Base-by-base conservation (phyloP, 2,329 filamentous ascomycete species). In the Diaporthe citri region DNA sequence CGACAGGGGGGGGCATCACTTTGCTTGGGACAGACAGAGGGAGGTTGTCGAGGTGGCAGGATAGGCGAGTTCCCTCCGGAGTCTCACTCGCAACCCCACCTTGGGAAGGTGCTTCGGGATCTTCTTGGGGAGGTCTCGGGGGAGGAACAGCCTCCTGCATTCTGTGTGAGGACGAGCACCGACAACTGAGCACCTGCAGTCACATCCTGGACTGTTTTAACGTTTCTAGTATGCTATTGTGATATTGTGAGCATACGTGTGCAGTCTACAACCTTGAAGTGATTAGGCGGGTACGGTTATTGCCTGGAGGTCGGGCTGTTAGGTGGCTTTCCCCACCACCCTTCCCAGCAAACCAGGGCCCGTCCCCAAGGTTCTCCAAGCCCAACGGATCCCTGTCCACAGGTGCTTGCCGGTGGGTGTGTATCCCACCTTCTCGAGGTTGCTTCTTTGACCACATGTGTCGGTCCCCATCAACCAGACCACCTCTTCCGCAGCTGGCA, bases 341-440 rank as follows among this genome's bases (percentile, higher is more conserved):
- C 25, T 25, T 15, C 43, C 62, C 43, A 51, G 20, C 62, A 31
- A n/a, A 62, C 39, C 59, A 62, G 31, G 31, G 39, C 59, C 43
- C 62, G n/a, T 20, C 64, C 46, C 46, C 28, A 69, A 51, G 48
- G 22, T 55, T 41, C 64, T 22, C 48, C 64, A 69, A 55, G 64
- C 64, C 48, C 64, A 55, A 41, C 64, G 25, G 28, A 69, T 55
- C 64, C 64, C 64, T 69, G 64, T 67, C 64, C 48, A 67, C 22
- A 67, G 48, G 60, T 66, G 41, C 60, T 48, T 60, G 59, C 39
- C 60, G 17, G 60, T 66, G 41, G 64, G 48, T 39, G 62, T 51
- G 43, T 41, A 46, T 69, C 48, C 64, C 64, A 67, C 64, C 64
- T 52, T 67, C 20, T 67, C 22, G 13, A 25, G 46, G 62, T 36